These are phyloP conservation scores for Udeniomyces megalosporus DNA, from an alignment of 768 basidiomycete genomes.

Conservation along the genomic window DNA sequence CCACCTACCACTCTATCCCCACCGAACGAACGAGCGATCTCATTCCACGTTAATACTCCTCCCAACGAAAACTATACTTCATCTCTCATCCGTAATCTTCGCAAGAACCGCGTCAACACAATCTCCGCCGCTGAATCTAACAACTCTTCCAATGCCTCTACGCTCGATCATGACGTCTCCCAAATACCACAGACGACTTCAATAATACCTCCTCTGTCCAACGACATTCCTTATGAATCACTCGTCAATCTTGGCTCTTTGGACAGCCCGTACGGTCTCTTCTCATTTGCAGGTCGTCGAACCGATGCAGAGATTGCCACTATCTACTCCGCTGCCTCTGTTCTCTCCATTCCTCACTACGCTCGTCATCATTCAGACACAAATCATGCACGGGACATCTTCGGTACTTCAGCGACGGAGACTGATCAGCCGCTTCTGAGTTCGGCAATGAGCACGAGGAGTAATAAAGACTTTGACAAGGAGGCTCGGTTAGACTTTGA, in stretches of 20 bases:
- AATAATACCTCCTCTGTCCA: too few species aligned
- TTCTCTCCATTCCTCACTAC: not conserved
- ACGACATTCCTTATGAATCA: conserved; percentile 31
- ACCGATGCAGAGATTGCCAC: conserved; percentile 16
- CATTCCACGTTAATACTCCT: not conserved
- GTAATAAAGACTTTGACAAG: conserved; percentile 5
- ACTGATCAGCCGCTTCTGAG: not conserved
- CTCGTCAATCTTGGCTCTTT: conserved; percentile 54
- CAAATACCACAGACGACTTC: too few species aligned
- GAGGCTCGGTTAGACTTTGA: conserved; percentile 28
- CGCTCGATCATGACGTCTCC: conserved; percentile 10
- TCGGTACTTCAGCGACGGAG: not conserved
- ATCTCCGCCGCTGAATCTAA: conserved; percentile 22
- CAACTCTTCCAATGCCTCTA: conserved; percentile 22
- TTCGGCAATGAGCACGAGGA: not conserved
- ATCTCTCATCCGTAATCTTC: not conserved
- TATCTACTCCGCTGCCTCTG: conserved; percentile 17
- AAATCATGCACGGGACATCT: not conserved
- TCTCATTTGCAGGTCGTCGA: conserved; percentile 14
- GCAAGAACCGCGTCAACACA: conserved; percentile 17
- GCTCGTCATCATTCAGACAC: not conserved
- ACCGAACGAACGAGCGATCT: not conserved
- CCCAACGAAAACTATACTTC: not conserved
- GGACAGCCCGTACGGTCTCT: conserved; percentile 35
- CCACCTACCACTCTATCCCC: conserved; percentile 4